Base-by-base conservation (phyloP, 768 basidiomycete species). In the Pleurotus ostreatus region DNA sequence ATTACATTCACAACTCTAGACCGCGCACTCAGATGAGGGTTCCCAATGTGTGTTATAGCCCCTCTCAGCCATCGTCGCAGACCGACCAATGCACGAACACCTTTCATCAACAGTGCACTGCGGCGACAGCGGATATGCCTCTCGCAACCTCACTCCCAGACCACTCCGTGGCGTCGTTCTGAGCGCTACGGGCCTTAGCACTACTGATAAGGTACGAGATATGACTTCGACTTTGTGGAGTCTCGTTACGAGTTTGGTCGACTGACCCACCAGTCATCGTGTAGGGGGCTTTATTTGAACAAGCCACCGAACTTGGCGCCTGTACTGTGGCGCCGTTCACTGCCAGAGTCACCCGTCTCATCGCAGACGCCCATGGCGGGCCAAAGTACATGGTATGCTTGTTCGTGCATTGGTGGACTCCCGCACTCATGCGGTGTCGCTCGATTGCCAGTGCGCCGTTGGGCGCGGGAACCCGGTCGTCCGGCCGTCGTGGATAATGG, bases 231-330 rank as follows among this genome's bases (percentile, higher is more conserved):
- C 30, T 34, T 34, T 11, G 30, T 9, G 30, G 30, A 11, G 30
- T 34, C 30, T 34, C 8, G n/a, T 2, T 26, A 3, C 45, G 38
- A 12, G 38, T 26, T 52, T 12, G 11, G 30, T 34, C 13, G 26
- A 49, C 23, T 38, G 37, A 16, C 49, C 48, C 30, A 56, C 45
- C 22, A 43, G 56, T 46, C 44, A 9, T 25, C 55, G 22, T 16
- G 2, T 59, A 94, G 92, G 78, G 82, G 0, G 77, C 79, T 1
- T 60, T 95, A 34, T 90, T 90, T 65, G 84, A 84, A 57, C 82
- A 89, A 63, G 92, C 90, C 0, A 72, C 81, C 22, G 88, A 94
- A 61, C 85, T 97, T 12, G 94, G 94, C 11, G 94, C 92, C 25
- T 71, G 70, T 3, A 76, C 81, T 41, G 78, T 82, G 12, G 79